Evolutionary conservation across 768 basidiomycete species (phyloP), one percentile per base, ranked within the genome.

Genomic region (Lentinula sp.): DNA sequence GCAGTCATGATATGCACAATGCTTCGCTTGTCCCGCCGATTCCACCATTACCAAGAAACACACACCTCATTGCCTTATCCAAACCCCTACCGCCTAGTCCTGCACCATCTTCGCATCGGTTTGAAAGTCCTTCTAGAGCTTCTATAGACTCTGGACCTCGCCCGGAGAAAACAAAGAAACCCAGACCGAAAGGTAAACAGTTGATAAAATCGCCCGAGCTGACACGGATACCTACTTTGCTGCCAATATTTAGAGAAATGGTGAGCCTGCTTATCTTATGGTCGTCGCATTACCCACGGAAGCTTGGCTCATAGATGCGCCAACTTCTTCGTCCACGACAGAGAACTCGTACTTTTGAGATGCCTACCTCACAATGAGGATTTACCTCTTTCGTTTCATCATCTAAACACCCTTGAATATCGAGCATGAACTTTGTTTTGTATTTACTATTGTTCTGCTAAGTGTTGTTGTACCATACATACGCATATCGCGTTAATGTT

Each of bases 201-300:
- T 67, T 75, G 7, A 71, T 90, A 48, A 82, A 85, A 65, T 87
- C 89, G 48, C 97, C 97, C 1, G 85, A 91, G 56, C 76, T 98
- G 51, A 74, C 78, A 51, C 81, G 88, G 67, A 84, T 98, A 56
- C 89, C 92, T n/a, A 79, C 85, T 62, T 71, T 99, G 21, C 75
- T 97, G 40, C 94, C 96, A 1, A 66, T 98, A 31, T 98, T 98
- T 71, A 82, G 89, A 48, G 97, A 98, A 75, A 86, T 98, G 82
- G 95, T 97, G 63, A 69, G 86, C 74, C 34, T 31, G 21, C 59
- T 42, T 49, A 35, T 59, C 37, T 54, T 52, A 32, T 40, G 21
- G 18, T 9, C 1, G 31, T 34, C 15, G 7, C 34, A 11, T 21
- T 4, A 57, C 49, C 57, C 42, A 53, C 53, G 3, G 28, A 23